Base-by-base conservation (phyloP, 257 asterid genomes). In the Ballota nigra region DNA sequence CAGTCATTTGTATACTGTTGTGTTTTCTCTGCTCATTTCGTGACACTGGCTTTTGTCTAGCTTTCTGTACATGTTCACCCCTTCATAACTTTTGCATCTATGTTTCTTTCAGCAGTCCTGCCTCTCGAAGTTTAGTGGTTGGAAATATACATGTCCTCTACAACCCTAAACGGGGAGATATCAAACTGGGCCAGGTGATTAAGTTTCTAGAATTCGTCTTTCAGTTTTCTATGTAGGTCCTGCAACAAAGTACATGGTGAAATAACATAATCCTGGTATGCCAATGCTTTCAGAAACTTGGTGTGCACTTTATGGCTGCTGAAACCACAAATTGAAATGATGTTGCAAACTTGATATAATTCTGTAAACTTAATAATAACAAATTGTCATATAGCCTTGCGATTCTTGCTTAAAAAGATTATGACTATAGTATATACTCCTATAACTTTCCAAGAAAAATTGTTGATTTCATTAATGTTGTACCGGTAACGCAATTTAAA, bases 141-240 rank as follows among this genome's bases (percentile, higher is more conserved):
- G 98, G 96, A 63, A 92, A 90, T 78, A 86, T 79, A 74, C 98
- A 92, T 70, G 91, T 84, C 53, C 96, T 92, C 65, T 92, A 78
- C 83, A 92, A 92, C 75, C 98, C 97, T 18, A 86, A 84, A 24
- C 96, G 95, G 58, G 98, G 98, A 83, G 98, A 92, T 77, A 76
- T 92, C 77, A 92, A 92, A 79, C 83, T 92, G 79, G 97, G 97
- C 34, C 98, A 92, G 98, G 98, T 92, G 78, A 34, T 61, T 70
- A 20, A 43, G 75, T 49, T 67, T 68, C 61, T 61, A 45, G 53
- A 63, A 38, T 67, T 49, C 38, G 72, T 63, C 7, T 20, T 76
- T 71, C 31, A 23, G 26, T 55, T 67, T 57, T 34, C 9, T 43
- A 31, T 51, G 34, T 34, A 67, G 64, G 38, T 63, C 68, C 15